A percentile compares a stretch with the other conserved stretches of the same genome.
Evolutionary conservation across 495 filamentous ascomycete genomes (phyloP).

Genomic region (Trichoderma orchidacearum): DNA sequence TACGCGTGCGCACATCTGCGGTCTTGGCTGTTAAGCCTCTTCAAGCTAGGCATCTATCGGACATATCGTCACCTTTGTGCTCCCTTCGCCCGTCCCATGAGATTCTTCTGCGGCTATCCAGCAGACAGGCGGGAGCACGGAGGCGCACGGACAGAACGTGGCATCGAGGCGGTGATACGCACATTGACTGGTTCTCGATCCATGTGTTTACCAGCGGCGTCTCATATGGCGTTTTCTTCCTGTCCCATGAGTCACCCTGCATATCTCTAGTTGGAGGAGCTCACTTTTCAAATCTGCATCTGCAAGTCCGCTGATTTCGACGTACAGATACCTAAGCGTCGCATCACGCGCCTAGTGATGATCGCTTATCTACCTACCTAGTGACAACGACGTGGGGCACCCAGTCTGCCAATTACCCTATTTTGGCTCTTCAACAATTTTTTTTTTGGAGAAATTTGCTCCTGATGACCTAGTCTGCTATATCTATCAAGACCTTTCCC

Average conservation of each 20-base stretch:
- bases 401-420: neutral
- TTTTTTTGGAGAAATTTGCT: too few relatives aligned
- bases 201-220: too few relatives aligned
- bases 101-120: neutral
- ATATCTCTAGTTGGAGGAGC: too few relatives aligned
- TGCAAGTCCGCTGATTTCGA: neutral
- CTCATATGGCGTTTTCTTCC: too few relatives aligned
- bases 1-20: neutral
- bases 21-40: too few relatives aligned
- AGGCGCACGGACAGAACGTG: neutral
- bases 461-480: too few relatives aligned
- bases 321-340: neutral
- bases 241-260: too few relatives aligned
- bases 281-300: neutral
- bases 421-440: neutral
- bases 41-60: neutral
- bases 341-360: neutral
- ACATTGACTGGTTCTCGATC: neutral
- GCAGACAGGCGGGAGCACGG: neutral
- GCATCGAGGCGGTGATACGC: neutral
- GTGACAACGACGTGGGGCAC: neutral
- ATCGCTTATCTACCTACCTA: neutral
- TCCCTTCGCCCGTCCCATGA: neutral
- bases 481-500: too few relatives aligned
- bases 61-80: neutral